Evolutionary conservation across 129 eudicot genomes (phyloP).

Genomic region (Centella asiatica): DNA sequence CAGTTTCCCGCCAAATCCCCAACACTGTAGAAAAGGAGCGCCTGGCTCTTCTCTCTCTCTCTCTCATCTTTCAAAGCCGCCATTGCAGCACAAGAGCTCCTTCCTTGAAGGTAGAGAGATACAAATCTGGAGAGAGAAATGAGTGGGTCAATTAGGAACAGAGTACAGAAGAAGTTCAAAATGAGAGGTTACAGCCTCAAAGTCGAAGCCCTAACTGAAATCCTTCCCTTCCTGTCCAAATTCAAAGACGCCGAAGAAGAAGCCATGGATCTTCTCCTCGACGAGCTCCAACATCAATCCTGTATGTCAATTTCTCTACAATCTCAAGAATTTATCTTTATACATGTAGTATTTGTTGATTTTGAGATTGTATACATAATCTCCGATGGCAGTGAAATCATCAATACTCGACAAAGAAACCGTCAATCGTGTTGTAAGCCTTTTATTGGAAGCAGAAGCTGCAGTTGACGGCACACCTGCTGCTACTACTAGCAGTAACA

Average conservation of each 20-base stretch:
- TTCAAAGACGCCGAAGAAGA: constrained; percentile 49
- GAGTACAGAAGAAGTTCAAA: constrained; percentile 67
- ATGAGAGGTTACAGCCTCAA: constrained; percentile 63
- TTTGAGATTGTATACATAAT: neutral
- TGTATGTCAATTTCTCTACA: constrained; percentile 25
- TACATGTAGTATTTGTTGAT: neutral
- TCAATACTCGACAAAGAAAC: constrained; percentile 71
- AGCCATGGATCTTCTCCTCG: constrained; percentile 69
- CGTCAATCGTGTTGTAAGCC: constrained; percentile 43
- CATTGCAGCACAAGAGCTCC: too few relatives aligned
- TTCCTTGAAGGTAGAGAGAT: constrained; percentile 23
- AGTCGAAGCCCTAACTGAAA: constrained; percentile 61
- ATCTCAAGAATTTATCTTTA: neutral
- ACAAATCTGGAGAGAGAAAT: too few relatives aligned
- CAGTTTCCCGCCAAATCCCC: too few relatives aligned
- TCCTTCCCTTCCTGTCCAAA: constrained; percentile 46
- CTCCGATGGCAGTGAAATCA: constrained; percentile 63
- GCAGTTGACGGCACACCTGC: constrained; percentile 37
- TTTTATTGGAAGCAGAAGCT: constrained; percentile 38
- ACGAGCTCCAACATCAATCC: constrained; percentile 52
- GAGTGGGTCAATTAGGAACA: constrained; percentile 39
- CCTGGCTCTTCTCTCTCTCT: neutral
- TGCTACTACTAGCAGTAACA: constrained; percentile 13
- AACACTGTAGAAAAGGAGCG: too few relatives aligned
- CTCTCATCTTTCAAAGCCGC: too few relatives aligned